phyloP scores from a whole-genome alignment of 192 early-diverging fungal genomes.

The Pilaira anomala region DNA sequence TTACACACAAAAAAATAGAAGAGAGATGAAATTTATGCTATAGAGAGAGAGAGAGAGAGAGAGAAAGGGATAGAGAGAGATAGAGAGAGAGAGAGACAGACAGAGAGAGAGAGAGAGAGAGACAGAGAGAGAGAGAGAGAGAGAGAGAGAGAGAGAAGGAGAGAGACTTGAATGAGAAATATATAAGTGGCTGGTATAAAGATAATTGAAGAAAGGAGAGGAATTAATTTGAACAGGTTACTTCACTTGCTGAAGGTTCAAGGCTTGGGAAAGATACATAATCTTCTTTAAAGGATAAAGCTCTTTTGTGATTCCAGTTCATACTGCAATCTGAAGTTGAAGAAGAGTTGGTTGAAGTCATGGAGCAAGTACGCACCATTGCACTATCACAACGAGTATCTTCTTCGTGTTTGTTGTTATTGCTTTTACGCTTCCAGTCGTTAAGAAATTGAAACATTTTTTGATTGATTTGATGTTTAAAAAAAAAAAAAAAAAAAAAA shows the following conservation, averaged over 20 bases:
- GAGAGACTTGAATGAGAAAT: too few species aligned
- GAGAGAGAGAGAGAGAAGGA: too few species aligned
- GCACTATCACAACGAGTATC: not conserved
- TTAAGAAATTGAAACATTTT: conserved; percentile 16
- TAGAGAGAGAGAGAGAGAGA: too few species aligned
- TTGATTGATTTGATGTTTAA: not conserved
- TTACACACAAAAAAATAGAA: too few species aligned
- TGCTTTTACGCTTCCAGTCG: conserved; percentile 20
- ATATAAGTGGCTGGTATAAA: too few species aligned
- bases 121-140: too few species aligned
- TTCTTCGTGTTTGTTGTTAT: not conserved
- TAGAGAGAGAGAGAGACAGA: too few species aligned
- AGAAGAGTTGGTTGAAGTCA: conserved; percentile 3
- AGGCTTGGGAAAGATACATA: conserved; percentile 25
- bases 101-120: too few species aligned
- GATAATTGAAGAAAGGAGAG: too few species aligned
- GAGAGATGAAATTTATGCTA: too few species aligned
- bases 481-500: not conserved
- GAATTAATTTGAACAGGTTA: conserved; percentile 9
- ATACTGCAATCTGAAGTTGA: conserved; percentile 21
- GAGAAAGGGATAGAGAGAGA: too few species aligned
- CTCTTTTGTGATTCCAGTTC: conserved; percentile 19
- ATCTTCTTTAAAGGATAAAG: conserved; percentile 19
- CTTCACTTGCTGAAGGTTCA: conserved; percentile 1
- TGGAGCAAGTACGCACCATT: conserved; percentile 7